Conservation (phyloP, 306 rosid species). For the Cucumis cinereus region DNA sequence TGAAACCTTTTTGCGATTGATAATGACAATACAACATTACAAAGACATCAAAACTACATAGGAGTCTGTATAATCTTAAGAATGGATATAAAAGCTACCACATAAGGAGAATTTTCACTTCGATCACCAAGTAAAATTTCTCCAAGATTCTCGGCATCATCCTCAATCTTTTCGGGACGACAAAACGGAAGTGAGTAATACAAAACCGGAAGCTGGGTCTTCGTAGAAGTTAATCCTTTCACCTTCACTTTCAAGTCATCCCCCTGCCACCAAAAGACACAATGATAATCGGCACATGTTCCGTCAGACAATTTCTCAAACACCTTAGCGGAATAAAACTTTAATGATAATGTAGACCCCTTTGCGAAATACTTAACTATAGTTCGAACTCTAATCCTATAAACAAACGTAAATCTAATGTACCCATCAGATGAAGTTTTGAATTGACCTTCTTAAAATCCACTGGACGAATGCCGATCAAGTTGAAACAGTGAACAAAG, state of each 20-base stretch:
- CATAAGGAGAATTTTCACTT: constrained; percentile 73
- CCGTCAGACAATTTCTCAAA: neutral
- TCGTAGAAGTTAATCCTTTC: constrained; percentile 72
- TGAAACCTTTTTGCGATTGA: neutral
- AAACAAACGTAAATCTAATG: neutral
- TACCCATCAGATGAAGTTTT: neutral
- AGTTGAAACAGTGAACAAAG: constrained; percentile 55
- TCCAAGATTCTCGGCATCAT: constrained; percentile 91
- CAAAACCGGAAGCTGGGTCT: constrained; percentile 87
- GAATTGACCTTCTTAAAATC: constrained; percentile 63
- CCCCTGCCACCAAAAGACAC: constrained; percentile 39
- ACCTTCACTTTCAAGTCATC: constrained; percentile 78
- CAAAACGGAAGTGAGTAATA: constrained; percentile 76
- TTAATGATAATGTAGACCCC: too few species aligned
- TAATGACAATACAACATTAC: neutral
- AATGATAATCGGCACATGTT: neutral
- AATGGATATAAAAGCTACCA: constrained; percentile 36
- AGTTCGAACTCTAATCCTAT: constrained; percentile 1
- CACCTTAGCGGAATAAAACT: neutral
- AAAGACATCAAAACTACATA: constrained; percentile 2
- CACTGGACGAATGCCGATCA: constrained; percentile 93
- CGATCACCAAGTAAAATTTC: constrained; percentile 98
- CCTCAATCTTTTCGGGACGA: constrained; percentile 42
- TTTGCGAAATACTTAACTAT: neutral
- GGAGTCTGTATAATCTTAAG: neutral